Conservation (phyloP, 2,329 filamentous ascomycete genomes). For the Sarocladium oryzae region DNA sequence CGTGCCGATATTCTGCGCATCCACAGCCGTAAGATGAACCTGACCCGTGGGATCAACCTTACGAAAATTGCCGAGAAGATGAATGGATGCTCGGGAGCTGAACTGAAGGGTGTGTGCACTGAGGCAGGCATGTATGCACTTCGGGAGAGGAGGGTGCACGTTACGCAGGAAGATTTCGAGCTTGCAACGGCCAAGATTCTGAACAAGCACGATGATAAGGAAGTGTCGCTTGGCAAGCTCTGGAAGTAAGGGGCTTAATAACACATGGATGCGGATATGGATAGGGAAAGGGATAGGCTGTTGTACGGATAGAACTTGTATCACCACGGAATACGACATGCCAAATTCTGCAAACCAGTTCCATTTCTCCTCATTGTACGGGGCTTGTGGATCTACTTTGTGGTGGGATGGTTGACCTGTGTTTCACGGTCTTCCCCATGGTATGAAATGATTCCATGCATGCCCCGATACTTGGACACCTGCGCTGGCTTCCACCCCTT, state of each 20-base stretch:
- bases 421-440: constrained; percentile 4
- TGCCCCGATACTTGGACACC: constrained; percentile 54
- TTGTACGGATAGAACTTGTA: constrained; percentile 26
- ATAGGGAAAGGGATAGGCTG: constrained; percentile 11
- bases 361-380: too few relatives aligned
- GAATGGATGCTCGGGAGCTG: constrained; percentile 96
- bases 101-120: constrained; percentile 97
- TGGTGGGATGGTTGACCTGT: not conserved
- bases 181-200: constrained; percentile 97
- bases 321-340: not conserved
- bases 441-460: constrained; percentile 52
- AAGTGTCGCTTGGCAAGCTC: constrained; percentile 81
- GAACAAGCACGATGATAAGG: constrained; percentile 99
- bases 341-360: not conserved
- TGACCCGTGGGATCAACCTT: constrained; percentile 94
- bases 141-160: constrained; percentile 90
- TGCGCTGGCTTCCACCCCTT: constrained; percentile 57
- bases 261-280: constrained; percentile 11
- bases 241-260: constrained; percentile 40
- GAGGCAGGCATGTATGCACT: constrained; percentile 98
- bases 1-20: constrained; percentile 96
- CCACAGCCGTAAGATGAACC: constrained; percentile 96
- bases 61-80: constrained; percentile 99
- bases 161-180: constrained; percentile 98
- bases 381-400: too few relatives aligned